Evolutionary conservation across 2,329 filamentous ascomycete species (phyloP).

Genomic region (Talaromyces sp.): DNA sequence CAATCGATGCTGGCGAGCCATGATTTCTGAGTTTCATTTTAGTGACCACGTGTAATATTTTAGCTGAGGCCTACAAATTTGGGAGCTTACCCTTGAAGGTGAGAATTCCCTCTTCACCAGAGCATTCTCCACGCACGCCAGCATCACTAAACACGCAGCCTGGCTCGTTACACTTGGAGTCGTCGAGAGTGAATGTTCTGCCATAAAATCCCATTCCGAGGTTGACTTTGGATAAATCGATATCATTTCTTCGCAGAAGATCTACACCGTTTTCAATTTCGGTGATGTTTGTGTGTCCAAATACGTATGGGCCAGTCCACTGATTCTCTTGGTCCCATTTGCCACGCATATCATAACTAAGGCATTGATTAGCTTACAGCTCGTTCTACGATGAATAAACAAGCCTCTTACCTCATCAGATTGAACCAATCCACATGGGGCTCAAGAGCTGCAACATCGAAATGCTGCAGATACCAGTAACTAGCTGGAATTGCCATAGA

Average conservation of each 20-base stretch:
- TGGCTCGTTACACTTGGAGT: neutral
- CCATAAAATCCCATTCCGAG: constrained; percentile 55
- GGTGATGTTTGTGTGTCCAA: constrained; percentile 31
- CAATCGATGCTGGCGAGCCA: neutral
- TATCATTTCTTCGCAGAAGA: constrained; percentile 50
- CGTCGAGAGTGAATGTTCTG: constrained; percentile 37
- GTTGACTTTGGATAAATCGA: constrained; percentile 45
- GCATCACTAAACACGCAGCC: neutral
- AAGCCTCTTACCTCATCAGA: constrained; percentile 16
- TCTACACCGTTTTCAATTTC: constrained; percentile 39
- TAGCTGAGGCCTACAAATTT: neutral
- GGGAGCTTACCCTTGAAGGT: neutral
- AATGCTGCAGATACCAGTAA: constrained; percentile 32
- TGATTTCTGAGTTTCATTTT: neutral
- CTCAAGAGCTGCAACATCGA: constrained; percentile 29
- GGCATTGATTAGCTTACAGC: no score
- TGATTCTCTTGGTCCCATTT: constrained; percentile 24
- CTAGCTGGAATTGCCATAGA: constrained; percentile 14
- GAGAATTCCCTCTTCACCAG: neutral
- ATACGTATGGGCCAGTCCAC: constrained; percentile 12
- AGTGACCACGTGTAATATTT: no score
- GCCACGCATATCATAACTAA: constrained; percentile 26
- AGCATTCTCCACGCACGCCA: neutral
- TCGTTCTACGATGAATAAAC: no score
- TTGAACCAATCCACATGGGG: constrained; percentile 23